These are phyloP conservation scores for Diaporthe vaccinii DNA, from an alignment of 2,329 filamentous ascomycete species.

Conservation along the genomic window DNA sequence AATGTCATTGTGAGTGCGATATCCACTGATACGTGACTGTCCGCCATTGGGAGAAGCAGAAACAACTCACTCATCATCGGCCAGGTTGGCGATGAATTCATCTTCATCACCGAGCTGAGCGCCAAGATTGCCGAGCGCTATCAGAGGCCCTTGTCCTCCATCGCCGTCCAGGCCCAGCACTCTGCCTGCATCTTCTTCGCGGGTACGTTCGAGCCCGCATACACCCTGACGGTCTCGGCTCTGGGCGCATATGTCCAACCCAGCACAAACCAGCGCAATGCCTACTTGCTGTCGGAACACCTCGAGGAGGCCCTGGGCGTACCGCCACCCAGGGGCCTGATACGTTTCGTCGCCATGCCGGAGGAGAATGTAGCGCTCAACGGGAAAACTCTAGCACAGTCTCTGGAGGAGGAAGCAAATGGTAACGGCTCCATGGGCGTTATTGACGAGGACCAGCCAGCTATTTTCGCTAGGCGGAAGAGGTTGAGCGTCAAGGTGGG, in stretches of 20 bases:
- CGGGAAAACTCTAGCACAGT: slow-evolving; percentile 77
- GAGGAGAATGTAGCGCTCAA: slow-evolving; percentile 81
- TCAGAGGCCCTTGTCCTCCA: slow-evolving; percentile 78
- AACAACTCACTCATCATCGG: slow-evolving; percentile 36
- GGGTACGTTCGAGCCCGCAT: slow-evolving; percentile 83
- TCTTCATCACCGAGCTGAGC: slow-evolving; percentile 80
- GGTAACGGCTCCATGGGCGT: slow-evolving; percentile 49
- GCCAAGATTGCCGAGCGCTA: slow-evolving; percentile 81
- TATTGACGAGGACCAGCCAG: slow-evolving; percentile 42
- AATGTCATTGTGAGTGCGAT: slow-evolving; percentile 69
- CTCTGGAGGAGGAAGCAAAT: slow-evolving; percentile 70
- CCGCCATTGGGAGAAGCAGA: not conserved
- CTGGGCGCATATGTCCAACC: slow-evolving; percentile 78
- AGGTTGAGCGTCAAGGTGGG: slow-evolving; percentile 55
- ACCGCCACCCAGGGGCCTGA: slow-evolving; percentile 73
- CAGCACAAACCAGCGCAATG: slow-evolving; percentile 84
- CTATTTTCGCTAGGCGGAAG: slow-evolving; percentile 43
- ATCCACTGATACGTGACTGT: too few relatives aligned
- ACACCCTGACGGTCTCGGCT: slow-evolving; percentile 80
- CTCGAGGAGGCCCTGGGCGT: slow-evolving; percentile 80
- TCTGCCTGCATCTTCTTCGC: slow-evolving; percentile 81
- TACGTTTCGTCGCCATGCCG: slow-evolving; percentile 78
- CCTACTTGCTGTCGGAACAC: slow-evolving; percentile 81
- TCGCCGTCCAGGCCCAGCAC: slow-evolving; percentile 83
- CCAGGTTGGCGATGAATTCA: slow-evolving; percentile 83